Conservation (phyloP, 768 basidiomycete species). For the Boletus barrowsii region DNA sequence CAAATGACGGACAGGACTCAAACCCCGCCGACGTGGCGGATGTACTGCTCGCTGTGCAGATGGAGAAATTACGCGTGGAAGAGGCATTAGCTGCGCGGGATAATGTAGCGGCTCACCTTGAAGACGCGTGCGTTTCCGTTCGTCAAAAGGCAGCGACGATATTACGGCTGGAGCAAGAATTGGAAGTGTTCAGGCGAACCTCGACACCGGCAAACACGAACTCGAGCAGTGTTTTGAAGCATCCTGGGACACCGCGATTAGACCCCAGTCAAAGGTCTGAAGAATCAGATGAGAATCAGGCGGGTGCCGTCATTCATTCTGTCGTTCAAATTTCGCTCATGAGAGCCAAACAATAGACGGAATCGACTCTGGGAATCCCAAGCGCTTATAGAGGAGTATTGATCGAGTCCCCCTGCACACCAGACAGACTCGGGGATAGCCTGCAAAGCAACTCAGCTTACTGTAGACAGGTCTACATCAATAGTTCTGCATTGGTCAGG, state of each 20-base stretch:
- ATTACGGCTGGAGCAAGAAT: constrained; percentile 43
- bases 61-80: constrained; percentile 48
- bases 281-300: constrained; percentile 3
- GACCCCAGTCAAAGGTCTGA: neutral
- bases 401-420: constrained; percentile 13
- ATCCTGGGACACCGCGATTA: neutral
- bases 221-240: neutral
- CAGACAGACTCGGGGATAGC: constrained; percentile 20
- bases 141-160: constrained; percentile 57
- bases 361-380: neutral
- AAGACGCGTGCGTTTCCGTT: constrained; percentile 57
- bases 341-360: neutral
- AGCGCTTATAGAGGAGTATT: neutral
- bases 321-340: neutral
- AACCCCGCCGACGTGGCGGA: constrained; percentile 34
- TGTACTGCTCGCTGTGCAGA: constrained; percentile 52
- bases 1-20: constrained; percentile 10
- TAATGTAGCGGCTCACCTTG: constrained; percentile 53
- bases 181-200: constrained; percentile 28
- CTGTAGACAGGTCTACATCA: constrained; percentile 12
- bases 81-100: constrained; percentile 67
- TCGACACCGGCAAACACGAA: constrained; percentile 22
- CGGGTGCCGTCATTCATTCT: neutral
- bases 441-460: constrained; percentile 30
- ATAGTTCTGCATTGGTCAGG: constrained; percentile 5